These are phyloP conservation scores for Solanum appendiculatum DNA, from an alignment of 257 asterid species.

Conservation along the genomic window DNA sequence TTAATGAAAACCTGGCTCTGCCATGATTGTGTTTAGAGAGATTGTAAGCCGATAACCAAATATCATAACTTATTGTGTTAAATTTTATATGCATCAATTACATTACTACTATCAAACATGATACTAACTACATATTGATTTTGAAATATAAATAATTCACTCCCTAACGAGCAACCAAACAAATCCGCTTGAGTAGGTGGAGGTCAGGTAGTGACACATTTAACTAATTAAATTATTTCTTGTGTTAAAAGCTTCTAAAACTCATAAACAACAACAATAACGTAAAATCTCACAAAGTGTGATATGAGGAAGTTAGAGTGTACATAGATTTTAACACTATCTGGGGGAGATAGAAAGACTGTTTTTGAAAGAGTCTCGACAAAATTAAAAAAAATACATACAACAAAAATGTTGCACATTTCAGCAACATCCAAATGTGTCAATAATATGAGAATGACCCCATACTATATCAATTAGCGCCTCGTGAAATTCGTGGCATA, in stretches of 20 bases:
- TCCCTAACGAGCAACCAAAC: not conserved
- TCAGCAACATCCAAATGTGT: not conserved
- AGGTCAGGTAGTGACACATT: not conserved
- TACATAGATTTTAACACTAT: too few species aligned
- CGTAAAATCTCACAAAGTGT: too few species aligned
- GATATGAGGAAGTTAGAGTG: too few species aligned
- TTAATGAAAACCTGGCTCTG: accelerated
- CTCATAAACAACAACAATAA: not conserved
- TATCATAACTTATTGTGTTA: not conserved
- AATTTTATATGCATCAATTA: too few species aligned
- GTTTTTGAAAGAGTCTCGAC: too few species aligned
- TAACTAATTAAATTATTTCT: not conserved
- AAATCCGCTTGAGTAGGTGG: not conserved
- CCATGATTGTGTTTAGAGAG: accelerated
- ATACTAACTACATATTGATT: too few species aligned
- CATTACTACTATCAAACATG: not conserved
- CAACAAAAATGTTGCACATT: not conserved
- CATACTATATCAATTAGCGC: not conserved
- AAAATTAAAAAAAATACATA: too few species aligned
- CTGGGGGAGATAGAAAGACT: too few species aligned
- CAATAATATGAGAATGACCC: not conserved
- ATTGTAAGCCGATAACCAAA: not conserved
- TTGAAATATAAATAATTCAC: not conserved
- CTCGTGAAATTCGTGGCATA: not conserved
- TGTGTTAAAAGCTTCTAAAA: not conserved